Evolutionary conservation across 2,329 filamentous ascomycete genomes (phyloP), one percentile per base, ranked within the genome.

Genomic region (Pyricularia sp.): DNA sequence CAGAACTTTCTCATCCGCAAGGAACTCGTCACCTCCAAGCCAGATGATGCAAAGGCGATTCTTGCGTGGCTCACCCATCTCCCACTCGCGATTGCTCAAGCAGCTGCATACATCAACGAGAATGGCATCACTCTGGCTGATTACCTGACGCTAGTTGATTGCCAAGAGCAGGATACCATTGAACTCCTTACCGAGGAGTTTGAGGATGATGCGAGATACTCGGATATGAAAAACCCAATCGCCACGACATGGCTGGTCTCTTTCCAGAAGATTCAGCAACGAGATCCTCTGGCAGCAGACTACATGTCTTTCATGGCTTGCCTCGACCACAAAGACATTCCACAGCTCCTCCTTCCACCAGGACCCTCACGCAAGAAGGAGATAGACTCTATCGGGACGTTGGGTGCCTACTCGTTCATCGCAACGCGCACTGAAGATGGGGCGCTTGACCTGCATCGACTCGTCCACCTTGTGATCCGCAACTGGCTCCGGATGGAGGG

Each of bases 181-280:
- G 72, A 77, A 9, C 70, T 79, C 33, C 70, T 79, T 5, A 77
- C 71, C 65, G 68, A 74, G 70, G 73, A 75, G 26, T 79, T 79
- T 65, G 71, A 75, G 59, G 78, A 80, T 70, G 36, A 70, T 50
- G 69, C 70, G 31, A 73, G 76, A 58, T 77, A 79, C 68, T 64
- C 65, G 4, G 72, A 74, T 14, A 72, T 74, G 9, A 71, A 75
- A 59, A 79, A 78, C 69, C 72, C 78, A 14, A 73, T 80, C 25
- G 74, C 75, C 11, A 77, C 73, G 12, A 80, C 77, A 25, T 80
- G 76, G 73, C 71, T 80, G 0, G 74, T 83, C n/a, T 81, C 81
- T 0, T 80, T 83, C 50, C 72, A 80, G 20, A 75, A 78, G 28
- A 79, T 82, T 25, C 71, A 71, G 26, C 68, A 70, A 28, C 74